A percentile compares a stretch with the other conserved stretches of the same genome.
Conservation (phyloP, 139 green algal genomes). For the Klebsormidium nitens region DNA sequence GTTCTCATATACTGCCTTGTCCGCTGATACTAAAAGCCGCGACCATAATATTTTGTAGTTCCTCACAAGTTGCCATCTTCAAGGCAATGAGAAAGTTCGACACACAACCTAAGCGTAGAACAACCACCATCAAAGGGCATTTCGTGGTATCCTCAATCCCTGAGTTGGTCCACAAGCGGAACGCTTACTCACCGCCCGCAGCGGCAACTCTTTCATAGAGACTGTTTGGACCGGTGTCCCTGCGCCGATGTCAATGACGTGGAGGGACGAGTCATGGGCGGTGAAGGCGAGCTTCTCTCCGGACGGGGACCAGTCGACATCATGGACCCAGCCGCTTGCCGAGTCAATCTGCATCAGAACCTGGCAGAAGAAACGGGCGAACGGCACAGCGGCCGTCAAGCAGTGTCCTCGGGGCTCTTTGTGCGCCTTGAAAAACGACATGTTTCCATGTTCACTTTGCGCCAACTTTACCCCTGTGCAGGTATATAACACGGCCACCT, state of each 20-base stretch:
- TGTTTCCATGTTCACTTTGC: too few relatives aligned
- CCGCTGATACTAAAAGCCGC: too few relatives aligned
- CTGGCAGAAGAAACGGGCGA: conserved; percentile 7
- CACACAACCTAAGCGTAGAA: too few relatives aligned
- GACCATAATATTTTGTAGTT: too few relatives aligned
- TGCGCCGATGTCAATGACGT: conserved; percentile 23
- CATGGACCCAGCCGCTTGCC: conserved; percentile 22
- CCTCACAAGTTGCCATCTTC: too few relatives aligned
- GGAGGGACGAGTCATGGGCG: conserved; percentile 28
- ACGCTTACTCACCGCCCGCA: conserved; percentile 17
- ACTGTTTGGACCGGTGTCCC: background rate
- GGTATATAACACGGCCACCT: background rate
- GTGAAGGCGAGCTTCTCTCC: conserved; percentile 22
- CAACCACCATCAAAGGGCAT: too few relatives aligned
- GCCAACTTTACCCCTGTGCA: too few relatives aligned
- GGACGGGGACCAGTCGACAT: conserved; percentile 24
- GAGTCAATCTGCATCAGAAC: conserved; percentile 20
- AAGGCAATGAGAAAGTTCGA: too few relatives aligned
- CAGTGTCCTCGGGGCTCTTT: background rate
- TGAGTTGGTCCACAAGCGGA: too few relatives aligned
- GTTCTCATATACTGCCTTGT: too few relatives aligned
- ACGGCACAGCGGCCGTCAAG: background rate
- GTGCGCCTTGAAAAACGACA: background rate
- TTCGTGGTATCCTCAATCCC: too few relatives aligned
- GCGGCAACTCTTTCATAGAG: conserved; percentile 4